These are phyloP conservation scores for Rostrohypoxylon terebratum DNA, from an alignment of 495 filamentous ascomycete species.

Conservation along the genomic window DNA sequence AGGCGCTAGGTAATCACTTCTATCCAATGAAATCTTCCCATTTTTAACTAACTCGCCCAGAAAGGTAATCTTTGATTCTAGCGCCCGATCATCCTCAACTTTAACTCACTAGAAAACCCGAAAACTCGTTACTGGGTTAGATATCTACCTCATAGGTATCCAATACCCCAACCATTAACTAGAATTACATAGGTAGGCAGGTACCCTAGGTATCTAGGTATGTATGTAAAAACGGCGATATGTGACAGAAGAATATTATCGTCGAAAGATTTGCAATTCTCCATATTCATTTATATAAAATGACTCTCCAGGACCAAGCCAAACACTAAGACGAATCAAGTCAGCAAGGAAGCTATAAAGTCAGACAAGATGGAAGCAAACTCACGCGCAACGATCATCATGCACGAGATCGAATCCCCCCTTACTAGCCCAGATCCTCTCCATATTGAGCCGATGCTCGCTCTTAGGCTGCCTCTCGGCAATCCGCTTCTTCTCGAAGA, in stretches of 20 bases:
- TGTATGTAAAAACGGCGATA: too few species aligned
- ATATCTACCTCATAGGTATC: too few species aligned
- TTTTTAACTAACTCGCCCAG: not conserved
- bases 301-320: not conserved
- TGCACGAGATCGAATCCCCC: conserved; percentile 41
- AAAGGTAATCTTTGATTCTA: not conserved
- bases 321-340: not conserved
- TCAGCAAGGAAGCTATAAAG: not conserved
- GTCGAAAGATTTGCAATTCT: not conserved
- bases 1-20: not conserved
- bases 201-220: too few species aligned
- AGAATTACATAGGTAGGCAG: too few species aligned
- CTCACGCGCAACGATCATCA: conserved; percentile 17
- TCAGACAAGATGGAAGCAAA: not conserved
- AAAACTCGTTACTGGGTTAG: too few species aligned
- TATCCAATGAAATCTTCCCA: not conserved
- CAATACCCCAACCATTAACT: too few species aligned
- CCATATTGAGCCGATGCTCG: conserved; percentile 64
- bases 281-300: conserved; percentile 12
- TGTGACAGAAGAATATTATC: too few species aligned
- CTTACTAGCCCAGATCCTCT: conserved; percentile 43
- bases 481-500: conserved; percentile 71
- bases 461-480: conserved; percentile 68
- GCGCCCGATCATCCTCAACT: not conserved
- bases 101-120: not conserved